Conservation (phyloP, 2,329 filamentous ascomycete genomes). For the Aspergillus tanneri region DNA sequence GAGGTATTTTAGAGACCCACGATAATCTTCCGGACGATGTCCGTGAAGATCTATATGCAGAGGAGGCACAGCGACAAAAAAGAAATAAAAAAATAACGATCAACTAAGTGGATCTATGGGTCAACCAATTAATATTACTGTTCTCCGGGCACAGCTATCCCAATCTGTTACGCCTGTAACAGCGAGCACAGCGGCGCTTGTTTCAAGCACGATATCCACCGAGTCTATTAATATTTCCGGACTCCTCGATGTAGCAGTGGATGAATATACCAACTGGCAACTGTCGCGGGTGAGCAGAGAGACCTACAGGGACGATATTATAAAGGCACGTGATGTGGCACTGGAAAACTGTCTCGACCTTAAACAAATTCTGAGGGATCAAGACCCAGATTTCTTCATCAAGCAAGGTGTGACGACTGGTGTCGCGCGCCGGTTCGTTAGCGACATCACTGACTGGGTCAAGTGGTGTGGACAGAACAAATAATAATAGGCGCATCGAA, state of each 20-base stretch:
- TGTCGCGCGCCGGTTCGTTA: conserved; percentile 11
- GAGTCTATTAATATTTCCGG: conserved; percentile 5
- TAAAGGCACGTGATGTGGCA: conserved; percentile 17
- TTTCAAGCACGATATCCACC: not conserved
- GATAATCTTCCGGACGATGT: conserved; percentile 9
- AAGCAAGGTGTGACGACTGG: conserved; percentile 17
- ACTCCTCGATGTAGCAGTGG: conserved; percentile 14
- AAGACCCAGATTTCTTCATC: conserved; percentile 17
- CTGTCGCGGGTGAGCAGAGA: conserved; percentile 13
- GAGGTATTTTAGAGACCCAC: conserved; percentile 6
- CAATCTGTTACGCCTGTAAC: too few relatives aligned
- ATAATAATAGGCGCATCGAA: too few relatives aligned
- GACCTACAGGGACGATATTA: conserved; percentile 15
- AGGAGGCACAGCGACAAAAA: conserved; percentile 17
- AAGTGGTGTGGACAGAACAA: too few relatives aligned
- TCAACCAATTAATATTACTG: conserved; percentile 32
- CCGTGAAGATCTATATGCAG: conserved; percentile 8
- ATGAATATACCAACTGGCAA: conserved; percentile 18
- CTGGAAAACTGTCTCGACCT: conserved; percentile 18
- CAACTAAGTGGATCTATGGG: conserved; percentile 13
- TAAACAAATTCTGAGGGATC: conserved; percentile 13
- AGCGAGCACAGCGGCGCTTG: not conserved
- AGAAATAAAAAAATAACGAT: conserved; percentile 19
- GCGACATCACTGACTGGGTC: conserved; percentile 7
- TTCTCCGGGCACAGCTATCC: conserved; percentile 22